Evolutionary conservation across 352 stramenopile genomes (phyloP).

Genomic region (Pythium rhizo-oryzae): DNA sequence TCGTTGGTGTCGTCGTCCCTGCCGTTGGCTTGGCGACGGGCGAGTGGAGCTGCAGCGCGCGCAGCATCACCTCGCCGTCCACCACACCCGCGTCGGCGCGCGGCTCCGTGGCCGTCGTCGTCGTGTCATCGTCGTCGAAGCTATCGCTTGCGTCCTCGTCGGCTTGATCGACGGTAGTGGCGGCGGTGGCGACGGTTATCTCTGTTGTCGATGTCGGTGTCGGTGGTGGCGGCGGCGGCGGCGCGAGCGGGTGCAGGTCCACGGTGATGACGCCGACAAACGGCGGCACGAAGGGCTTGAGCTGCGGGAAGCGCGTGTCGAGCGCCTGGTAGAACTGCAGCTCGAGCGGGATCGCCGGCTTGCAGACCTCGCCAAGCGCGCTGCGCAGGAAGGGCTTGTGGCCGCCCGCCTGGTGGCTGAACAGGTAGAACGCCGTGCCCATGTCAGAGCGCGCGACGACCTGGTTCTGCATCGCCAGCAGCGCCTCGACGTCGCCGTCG

Average conservation of each 20-base stretch:
- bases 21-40: not conserved
- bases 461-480: constrained; percentile 40
- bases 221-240: not conserved
- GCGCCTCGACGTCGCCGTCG: constrained; percentile 27
- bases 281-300: constrained; percentile 65
- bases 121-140: not conserved
- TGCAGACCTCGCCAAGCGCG: constrained; percentile 70
- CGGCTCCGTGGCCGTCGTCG: not conserved
- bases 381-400: constrained; percentile 77
- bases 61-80: constrained; percentile 10
- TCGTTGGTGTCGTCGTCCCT: not conserved
- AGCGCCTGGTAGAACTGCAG: constrained; percentile 77
- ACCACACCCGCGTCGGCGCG: not conserved
- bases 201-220: not conserved
- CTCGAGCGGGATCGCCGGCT: constrained; percentile 71
- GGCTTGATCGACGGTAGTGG: no score
- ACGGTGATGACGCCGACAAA: constrained; percentile 73
- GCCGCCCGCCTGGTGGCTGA: constrained; percentile 79
- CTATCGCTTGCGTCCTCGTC: not conserved
- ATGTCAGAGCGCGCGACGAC: constrained; percentile 66
- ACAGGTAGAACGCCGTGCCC: constrained; percentile 78
- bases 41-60: constrained; percentile 12
- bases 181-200: not conserved
- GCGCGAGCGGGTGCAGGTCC: constrained; percentile 36
- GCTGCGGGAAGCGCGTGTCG: constrained; percentile 48